Base-by-base conservation (phyloP, 306 rosid species). In the Mucuna pruriens region DNA sequence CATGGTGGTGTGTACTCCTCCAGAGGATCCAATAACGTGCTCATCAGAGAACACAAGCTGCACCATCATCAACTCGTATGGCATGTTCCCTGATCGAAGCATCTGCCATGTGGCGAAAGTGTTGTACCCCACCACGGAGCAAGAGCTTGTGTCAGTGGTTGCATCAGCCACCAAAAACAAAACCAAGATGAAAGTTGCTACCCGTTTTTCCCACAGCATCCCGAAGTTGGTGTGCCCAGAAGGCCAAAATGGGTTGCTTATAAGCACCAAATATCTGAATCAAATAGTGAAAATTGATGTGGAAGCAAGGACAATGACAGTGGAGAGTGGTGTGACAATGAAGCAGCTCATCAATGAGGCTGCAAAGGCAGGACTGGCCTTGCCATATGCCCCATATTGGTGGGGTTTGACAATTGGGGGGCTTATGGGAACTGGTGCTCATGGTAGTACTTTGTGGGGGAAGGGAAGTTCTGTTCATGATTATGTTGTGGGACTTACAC, bases 401-500 rank as follows among this genome's bases (percentile, higher is more conserved):
- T 89, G 86, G 90, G 98, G 98, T 2, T 17, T 92, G 40, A 95
- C 94, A 4, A 80, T 92, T 4, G 98, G 97, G 0, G 98, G 98
- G 2, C 31, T 92, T 2, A 25, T 95, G 51, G 90, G 97, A 40
- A 95, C 92, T 0, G 97, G 97, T 62, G 97, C 98, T 0, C 98
- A 95, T 51, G 97, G 97, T 2, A 92, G 98, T 83, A 80, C 97
- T 2, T 44, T 92, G 80, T 92, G 92, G 97, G 90, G 91, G 0
- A 84, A 86, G 9, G 98, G 97, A 19, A 87, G 97, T 60, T 69
- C 97, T 0, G 91, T 95, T 34, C 97, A 92, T 83, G 98, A 95
- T 29, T 76, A 86, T 79, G 95, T 91, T 2, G 33, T 82, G 16
- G 83, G 79, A 7, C 79, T 95, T 36, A 76, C 82, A 7, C 84